Conservation (phyloP, 1,284 basidiomycete genomes). For the Melampsora larici-populina region DNA sequence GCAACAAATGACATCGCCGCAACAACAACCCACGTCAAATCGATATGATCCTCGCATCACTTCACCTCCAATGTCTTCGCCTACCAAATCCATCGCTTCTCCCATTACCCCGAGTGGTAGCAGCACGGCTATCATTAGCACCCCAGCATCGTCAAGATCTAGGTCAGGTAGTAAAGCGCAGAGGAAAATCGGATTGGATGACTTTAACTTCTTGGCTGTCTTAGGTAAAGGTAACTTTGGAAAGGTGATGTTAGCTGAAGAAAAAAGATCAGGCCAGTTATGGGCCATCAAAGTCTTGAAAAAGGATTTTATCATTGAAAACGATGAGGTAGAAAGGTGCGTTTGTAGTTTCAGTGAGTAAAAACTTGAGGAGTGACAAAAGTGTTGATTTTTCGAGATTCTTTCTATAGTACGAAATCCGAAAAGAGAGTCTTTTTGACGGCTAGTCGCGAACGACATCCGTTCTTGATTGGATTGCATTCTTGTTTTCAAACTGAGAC, state of each 20-base stretch:
- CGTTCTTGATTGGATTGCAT: conserved; percentile 92
- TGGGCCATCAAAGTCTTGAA: conserved; percentile 99
- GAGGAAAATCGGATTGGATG: conserved; percentile 90
- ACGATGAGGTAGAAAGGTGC: conserved; percentile 98
- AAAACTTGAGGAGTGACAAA: neutral
- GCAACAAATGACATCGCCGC: conserved; percentile 2
- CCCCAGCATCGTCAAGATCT: conserved; percentile 40
- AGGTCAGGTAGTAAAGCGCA: conserved; percentile 55
- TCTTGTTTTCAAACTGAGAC: conserved; percentile 99
- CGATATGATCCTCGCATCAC: conserved; percentile 5
- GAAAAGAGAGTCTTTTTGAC: conserved; percentile 98
- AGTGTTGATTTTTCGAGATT: neutral
- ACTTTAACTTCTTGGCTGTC: conserved; percentile 98
- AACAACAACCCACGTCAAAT: conserved; percentile 7
- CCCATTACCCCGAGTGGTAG: conserved; percentile 43
- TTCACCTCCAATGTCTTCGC: conserved; percentile 6
- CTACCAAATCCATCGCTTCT: conserved; percentile 22
- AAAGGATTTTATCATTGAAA: conserved; percentile 99
- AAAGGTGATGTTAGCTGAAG: conserved; percentile 99
- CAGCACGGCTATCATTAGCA: conserved; percentile 11
- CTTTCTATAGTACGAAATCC: conserved; percentile 75
- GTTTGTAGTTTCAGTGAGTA: conserved; percentile 47
- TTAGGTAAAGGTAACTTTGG: conserved; percentile 99
- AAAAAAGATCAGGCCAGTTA: conserved; percentile 81
- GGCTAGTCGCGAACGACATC: conserved; percentile 92